phyloP scores from a whole-genome alignment of 2,329 filamentous ascomycete species.

The Aureobasidium sp. region DNA sequence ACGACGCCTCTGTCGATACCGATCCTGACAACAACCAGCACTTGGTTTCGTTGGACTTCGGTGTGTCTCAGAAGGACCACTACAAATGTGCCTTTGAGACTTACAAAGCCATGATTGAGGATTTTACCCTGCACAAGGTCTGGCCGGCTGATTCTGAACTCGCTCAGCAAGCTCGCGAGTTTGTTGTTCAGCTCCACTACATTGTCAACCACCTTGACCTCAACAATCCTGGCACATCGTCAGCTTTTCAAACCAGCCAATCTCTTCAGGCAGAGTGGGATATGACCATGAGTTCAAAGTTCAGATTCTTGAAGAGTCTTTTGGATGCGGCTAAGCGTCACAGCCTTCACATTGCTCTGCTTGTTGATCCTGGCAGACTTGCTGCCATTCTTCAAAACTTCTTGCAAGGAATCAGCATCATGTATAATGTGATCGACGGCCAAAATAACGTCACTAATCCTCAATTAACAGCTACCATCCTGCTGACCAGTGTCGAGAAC shows the following conservation, averaged over 20 bases:
- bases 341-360: conserved; percentile 25
- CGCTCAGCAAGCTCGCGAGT: conserved; percentile 2
- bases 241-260: conserved; percentile 23
- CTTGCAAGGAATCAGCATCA: conserved; percentile 23
- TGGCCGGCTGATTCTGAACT: conserved; percentile 13
- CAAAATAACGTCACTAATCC: conserved; percentile 17
- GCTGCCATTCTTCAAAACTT: conserved; percentile 30
- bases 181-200: conserved; percentile 23
- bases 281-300: conserved; percentile 30
- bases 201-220: conserved; percentile 26
- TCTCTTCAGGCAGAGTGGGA: conserved; percentile 30
- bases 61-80: conserved; percentile 27
- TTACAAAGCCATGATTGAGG: conserved; percentile 21
- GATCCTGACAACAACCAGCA: conserved; percentile 15
- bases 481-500: conserved; percentile 25
- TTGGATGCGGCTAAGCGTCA: conserved; percentile 24
- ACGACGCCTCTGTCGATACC: background rate
- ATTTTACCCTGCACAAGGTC: conserved; percentile 18
- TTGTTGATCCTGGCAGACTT: conserved; percentile 25
- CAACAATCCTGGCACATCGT: conserved; percentile 26
- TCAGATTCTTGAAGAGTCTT: conserved; percentile 30
- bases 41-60: conserved; percentile 26
- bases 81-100: conserved; percentile 24
- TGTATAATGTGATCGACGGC: conserved; percentile 4
- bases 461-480: conserved; percentile 27